Base-by-base conservation (phyloP, 768 basidiomycete species). In the Pleurotus citrinopileatus region DNA sequence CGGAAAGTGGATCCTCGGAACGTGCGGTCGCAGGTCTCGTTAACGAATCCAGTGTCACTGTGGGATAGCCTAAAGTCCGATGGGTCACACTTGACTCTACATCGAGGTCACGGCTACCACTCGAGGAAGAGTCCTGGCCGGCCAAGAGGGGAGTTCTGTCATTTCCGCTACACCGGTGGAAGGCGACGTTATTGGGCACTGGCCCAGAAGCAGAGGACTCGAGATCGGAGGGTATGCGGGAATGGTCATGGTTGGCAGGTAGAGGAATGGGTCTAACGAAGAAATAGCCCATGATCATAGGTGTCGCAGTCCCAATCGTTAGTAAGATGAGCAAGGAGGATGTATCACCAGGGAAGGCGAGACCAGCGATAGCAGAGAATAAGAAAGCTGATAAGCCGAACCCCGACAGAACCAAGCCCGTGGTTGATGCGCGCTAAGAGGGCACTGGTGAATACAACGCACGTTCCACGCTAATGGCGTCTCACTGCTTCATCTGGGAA, bases 361-460 rank as follows among this genome's bases (percentile, higher is more conserved):
- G 62, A 52, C 86, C 84, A 0, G 91, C 84, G 37, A 95, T 70
- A 1, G 84, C 78, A 10, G 91, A 89, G 70, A 95, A 97, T 57
- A 90, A 75, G 74, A 96, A 96, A 0, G 94, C 94, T 0, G 91
- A 94, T n/a, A 98, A 81, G 0, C 94, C 94, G 58, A 91, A 94
- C 28, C 91, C 94, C 0, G 91, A 91, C 17, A 94, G 68, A 27
- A 94, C 92, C 8, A 92, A 64, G 2, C 87, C 87, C 0, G 88
- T 91, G 7, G 84, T 80, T 0, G 84, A 84, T 10, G 86, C 92
- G n/a, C 92, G 78, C 88, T 51, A 20, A 17, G 3, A 17, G 25
- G 12, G 4, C 17, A n/a, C n/a, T n/a, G n/a, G n/a, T n/a, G n/a
- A n/a, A n/a, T n/a, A n/a, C n/a, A n/a, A n/a, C n/a, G n/a, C n/a